Base-by-base conservation (phyloP, 2,329 filamentous ascomycete species). In the Talaromyces sp. region DNA sequence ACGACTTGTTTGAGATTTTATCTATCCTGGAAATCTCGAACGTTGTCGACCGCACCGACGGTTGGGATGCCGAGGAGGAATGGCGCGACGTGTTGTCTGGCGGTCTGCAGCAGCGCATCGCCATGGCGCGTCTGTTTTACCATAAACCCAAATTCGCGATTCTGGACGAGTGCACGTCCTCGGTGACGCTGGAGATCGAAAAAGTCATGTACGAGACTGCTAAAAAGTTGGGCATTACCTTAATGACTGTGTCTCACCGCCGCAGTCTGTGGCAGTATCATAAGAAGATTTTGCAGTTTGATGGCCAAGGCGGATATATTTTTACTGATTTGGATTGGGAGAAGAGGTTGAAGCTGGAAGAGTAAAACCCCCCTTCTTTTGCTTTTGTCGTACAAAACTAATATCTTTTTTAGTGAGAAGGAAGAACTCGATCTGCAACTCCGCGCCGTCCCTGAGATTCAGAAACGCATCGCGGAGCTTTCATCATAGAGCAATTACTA, bases 251-350 rank as follows among this genome's bases (percentile, higher is more conserved):
- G 26, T 92, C 88, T 65, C 95, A 99, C 75, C 82, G 95, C 9
- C 81, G 92, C 64, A 96, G 91, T 77, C 76, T 99, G 67, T 99
- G 95, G 95, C 93, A 95, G 75, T 98, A 99, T 74, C 95, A 99
- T 75, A 89, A 86, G 66, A 89, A 89, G 75, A 98, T 99, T 63
- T 76, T 99, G 71, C 95, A 99, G 75, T 99, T 99, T 73, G 93
- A 98, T 74, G 95, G 95, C 0, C 91, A 96, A 75, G 95, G 95
- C 0, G 82, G 91, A 56, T 96, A 90, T 69, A 86, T 97, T 38
- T 99, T 99, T 70, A 96, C 92, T 0, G 85, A 84, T 60, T 79
- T 99, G 55, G 95, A 99, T 75, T 93, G 93, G 19, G 93, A 97
- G 68, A 87, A 84, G 73, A 82, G 95, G 63, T 75, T 98, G 74